Evolutionary conservation across 1,284 basidiomycete species (phyloP).

Genomic region (Quambalaria eucalypti): DNA sequence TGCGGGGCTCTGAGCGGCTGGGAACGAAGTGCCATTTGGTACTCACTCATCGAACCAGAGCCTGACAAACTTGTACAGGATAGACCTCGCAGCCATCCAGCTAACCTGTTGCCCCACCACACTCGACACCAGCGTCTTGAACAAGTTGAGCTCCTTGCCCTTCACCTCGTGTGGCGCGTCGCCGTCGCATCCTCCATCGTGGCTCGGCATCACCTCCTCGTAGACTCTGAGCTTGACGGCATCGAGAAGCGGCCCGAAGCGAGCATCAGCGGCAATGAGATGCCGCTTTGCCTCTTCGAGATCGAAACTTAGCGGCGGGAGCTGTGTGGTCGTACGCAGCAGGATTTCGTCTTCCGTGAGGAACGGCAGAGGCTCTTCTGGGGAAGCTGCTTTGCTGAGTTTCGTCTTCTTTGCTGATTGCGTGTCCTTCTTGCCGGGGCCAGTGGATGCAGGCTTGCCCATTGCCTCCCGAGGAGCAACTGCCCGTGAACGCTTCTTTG

Average conservation of each 20-base stretch:
- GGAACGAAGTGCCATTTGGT: no score
- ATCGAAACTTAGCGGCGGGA: slow-evolving; percentile 57
- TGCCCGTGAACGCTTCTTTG: no score
- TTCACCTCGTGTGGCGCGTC: neutral
- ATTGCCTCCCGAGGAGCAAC: no score
- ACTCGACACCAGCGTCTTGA: slow-evolving; percentile 54
- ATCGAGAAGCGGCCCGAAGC: slow-evolving; percentile 64
- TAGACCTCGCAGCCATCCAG: slow-evolving; percentile 76
- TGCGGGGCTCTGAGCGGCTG: no score
- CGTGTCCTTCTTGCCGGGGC: no score
- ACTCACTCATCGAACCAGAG: slow-evolving; percentile 21
- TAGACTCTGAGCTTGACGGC: slow-evolving; percentile 62
- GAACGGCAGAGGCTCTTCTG: slow-evolving; percentile 2
- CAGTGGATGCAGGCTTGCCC: no score
- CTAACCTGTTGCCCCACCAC: slow-evolving; percentile 82
- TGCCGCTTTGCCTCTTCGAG: slow-evolving; percentile 66
- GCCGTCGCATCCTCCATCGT: neutral
- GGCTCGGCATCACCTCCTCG: slow-evolving; percentile 51
- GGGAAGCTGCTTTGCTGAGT: no score
- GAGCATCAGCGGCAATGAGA: slow-evolving; percentile 59
- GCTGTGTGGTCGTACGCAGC: slow-evolving; percentile 18
- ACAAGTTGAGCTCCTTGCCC: slow-evolving; percentile 50
- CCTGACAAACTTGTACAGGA: slow-evolving; percentile 69
- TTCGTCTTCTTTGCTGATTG: no score
- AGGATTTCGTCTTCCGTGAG: slow-evolving; percentile 4